Percentiles rank a stretch among this genome's conserved stretches.
phyloP scores from a whole-genome alignment of 345 rosid species.

The Erysimum cheiranthoides region DNA sequence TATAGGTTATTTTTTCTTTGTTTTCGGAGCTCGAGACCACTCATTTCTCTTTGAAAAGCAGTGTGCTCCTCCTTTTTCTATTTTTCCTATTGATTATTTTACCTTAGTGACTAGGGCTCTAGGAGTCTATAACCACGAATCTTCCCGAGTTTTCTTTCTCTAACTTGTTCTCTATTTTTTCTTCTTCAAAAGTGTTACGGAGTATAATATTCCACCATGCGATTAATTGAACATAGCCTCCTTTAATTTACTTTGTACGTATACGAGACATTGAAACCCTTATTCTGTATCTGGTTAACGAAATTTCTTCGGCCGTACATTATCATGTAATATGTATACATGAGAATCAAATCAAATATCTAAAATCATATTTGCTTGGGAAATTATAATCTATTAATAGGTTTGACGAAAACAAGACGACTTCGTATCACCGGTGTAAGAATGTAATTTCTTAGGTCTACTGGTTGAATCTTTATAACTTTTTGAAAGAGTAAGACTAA shows the following conservation, averaged over 20 bases:
- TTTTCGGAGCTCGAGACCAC: slow-evolving; percentile 53
- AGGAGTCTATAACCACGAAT: slow-evolving; percentile 39
- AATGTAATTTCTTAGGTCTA: no score
- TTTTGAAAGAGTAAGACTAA: no score
- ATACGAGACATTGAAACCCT: neutral
- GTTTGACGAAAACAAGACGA: neutral
- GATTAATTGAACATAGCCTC: slow-evolving; percentile 27
- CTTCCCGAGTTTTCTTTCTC: slow-evolving; percentile 24
- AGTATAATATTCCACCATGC: slow-evolving; percentile 16
- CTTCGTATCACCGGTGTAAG: neutral
- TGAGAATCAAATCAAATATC: neutral
- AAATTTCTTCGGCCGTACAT: slow-evolving; percentile 1
- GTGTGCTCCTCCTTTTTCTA: slow-evolving; percentile 39
- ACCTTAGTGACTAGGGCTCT: slow-evolving; percentile 23
- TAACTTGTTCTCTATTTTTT: slow-evolving; percentile 17
- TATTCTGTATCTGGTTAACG: neutral
- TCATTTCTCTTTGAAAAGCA: slow-evolving; percentile 38
- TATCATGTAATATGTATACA: neutral
- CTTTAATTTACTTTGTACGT: slow-evolving; percentile 9
- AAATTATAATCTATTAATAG: neutral
- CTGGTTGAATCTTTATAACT: no score
- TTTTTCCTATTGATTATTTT: slow-evolving; percentile 4
- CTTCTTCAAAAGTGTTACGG: neutral
- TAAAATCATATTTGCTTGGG: neutral
- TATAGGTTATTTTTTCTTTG: slow-evolving; percentile 34